A percentile compares a stretch with the other conserved stretches of the same genome.
These are phyloP conservation scores for Solanum rostratum DNA, from an alignment of 257 asterid genomes.

Conservation along the genomic window DNA sequence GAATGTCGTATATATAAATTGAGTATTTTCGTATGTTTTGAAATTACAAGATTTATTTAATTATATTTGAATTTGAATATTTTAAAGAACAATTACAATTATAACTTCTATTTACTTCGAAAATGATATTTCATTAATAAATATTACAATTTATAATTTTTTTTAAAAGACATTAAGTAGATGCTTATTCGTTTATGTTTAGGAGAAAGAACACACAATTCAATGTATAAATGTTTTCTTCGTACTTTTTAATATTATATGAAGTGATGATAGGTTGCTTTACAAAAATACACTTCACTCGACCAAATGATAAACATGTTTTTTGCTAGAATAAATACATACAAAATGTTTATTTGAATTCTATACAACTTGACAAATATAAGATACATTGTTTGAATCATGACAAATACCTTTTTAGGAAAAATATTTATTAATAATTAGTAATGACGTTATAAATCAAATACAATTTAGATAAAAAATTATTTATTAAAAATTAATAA, in stretches of 20 bases:
- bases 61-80: background rate
- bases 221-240: background rate
- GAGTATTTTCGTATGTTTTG: background rate
- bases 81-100: background rate
- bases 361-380: background rate
- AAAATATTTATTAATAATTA: background rate
- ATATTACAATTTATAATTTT: background rate
- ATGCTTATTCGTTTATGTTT: background rate
- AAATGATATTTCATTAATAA: background rate
- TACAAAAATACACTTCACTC: background rate
- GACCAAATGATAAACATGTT: background rate
- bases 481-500: background rate
- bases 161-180: no score
- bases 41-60: background rate
- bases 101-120: background rate
- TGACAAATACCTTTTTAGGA: background rate
- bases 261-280: background rate
- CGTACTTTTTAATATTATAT: background rate
- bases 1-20: background rate
- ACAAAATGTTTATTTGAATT: background rate
- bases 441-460: background rate
- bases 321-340: background rate
- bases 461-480: background rate
- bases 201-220: background rate
- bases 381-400: background rate